Evolutionary conservation across 208 protist species (phyloP).

Genomic region (Trypanosoma vivax): DNA sequence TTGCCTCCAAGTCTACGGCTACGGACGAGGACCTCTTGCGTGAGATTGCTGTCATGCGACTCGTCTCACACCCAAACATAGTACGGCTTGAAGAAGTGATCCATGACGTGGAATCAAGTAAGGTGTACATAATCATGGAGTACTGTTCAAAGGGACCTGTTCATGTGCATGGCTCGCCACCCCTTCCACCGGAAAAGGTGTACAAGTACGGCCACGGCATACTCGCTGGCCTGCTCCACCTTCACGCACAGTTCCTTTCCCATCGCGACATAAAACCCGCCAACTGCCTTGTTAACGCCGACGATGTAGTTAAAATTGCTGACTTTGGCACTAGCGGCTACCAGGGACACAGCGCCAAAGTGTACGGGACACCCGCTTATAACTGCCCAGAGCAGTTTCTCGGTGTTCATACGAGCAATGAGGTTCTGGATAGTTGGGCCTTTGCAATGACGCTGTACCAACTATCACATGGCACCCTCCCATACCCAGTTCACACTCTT

Average conservation of each 20-base stretch:
- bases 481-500: conserved; percentile 22
- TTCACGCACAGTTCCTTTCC: conserved; percentile 73
- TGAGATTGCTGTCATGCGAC: conserved; percentile 96
- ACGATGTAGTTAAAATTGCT: conserved; percentile 72
- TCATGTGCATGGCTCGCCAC: conserved; percentile 41
- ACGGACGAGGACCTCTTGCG: conserved; percentile 72
- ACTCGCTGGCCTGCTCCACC: conserved; percentile 56
- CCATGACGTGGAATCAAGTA: conserved; percentile 86
- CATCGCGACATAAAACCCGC: conserved; percentile 80
- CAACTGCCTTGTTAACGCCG: conserved; percentile 67
- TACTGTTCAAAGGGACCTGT: conserved; percentile 84
- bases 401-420: conserved; percentile 44
- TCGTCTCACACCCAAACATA: conserved; percentile 93
- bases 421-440: conserved; percentile 86
- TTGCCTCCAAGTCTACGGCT: conserved; percentile 1
- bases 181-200: conserved; percentile 42
- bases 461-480: conserved; percentile 59
- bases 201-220: conserved; percentile 56
- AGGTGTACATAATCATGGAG: conserved; percentile 93
- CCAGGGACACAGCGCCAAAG: conserved; percentile 23
- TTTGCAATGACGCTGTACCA: conserved; percentile 88
- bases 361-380: conserved; percentile 78
- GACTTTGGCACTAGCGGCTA: conserved; percentile 87
- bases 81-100: conserved; percentile 94
- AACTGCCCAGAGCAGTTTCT: conserved; percentile 63